Evolutionary conservation across 495 filamentous ascomycete genomes (phyloP), one percentile per base, ranked within the genome.

Genomic region (Penicillium cinerascens): DNA sequence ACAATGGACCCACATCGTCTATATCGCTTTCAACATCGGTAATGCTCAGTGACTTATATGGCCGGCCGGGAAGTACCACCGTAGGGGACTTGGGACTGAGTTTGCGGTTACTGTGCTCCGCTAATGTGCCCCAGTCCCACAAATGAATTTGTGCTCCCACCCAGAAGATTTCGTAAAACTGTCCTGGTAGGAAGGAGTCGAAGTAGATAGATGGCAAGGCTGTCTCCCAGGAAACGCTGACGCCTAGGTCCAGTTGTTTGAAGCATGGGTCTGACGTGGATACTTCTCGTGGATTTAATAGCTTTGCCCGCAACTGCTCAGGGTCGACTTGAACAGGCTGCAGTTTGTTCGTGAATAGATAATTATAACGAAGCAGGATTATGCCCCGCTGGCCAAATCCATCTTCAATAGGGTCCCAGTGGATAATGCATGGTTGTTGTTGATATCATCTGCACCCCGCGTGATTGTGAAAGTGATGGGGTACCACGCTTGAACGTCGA

Each of bases 101-200:
- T 16, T 4, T 50, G 23, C 11, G 17, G 25, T 40, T 40, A 27
- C 26, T 33, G 26, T 50, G 4, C 37, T 49, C 47, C 22, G 47
- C 39, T 20, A 50, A 40, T 21, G 39, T 50, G 23, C 47, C 38
- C 47, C 47, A 50, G 47, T 50, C 47, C 47, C 47, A 50, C 8
- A 50, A 26, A 42, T 21, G 39, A 41, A 50, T 50, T 43, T 50
- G 25, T 2, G 38, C 39, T 7, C 48, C 48, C 42, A 29, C n/a
- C 48, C 48, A 50, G 10, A 50, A 27, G 17, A 42, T 43, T 21
- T 43, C 15, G 16, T 43, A 42, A 37, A 36, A 43, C 18, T 50
- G 18, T n/a, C 42, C 48, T 33, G 40, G 4, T 35, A 7, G 25
- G 16, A 42, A 42, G 5, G 16, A 23, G n/a, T 50, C 39, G 25